Percentiles rank a stretch among this genome's conserved stretches.
Evolutionary conservation across 768 basidiomycete genomes (phyloP).

Genomic region (Tulasnella sp.): DNA sequence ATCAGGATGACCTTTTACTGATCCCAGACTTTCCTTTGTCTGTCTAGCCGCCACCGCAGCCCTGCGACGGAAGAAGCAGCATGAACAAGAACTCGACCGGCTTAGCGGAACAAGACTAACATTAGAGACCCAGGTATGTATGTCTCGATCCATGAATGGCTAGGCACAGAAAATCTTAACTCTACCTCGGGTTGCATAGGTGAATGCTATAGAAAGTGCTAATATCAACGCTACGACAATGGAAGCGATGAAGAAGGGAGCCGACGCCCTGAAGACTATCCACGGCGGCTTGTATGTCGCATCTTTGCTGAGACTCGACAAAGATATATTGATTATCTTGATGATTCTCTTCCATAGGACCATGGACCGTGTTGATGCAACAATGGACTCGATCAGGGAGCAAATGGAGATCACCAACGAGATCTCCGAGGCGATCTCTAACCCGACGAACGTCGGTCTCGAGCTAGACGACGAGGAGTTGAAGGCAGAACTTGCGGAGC

Average conservation of each 20-base stretch:
- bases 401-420: conserved; percentile 90
- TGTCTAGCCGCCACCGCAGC: conserved; percentile 72
- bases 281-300: conserved; percentile 75
- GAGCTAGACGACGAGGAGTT: conserved; percentile 71
- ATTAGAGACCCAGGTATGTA: conserved; percentile 71
- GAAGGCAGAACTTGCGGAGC: conserved; percentile 63
- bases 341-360: conserved; percentile 37
- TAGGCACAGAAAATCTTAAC: neutral
- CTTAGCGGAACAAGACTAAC: conserved; percentile 78
- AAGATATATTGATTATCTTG: neutral
- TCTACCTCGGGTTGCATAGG: conserved; percentile 27
- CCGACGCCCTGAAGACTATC: conserved; percentile 78
- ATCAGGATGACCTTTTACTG: neutral
- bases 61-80: conserved; percentile 84
- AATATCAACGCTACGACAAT: conserved; percentile 98
- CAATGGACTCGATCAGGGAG: conserved; percentile 78
- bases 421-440: conserved; percentile 79
- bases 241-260: conserved; percentile 92
- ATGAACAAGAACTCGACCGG: conserved; percentile 76
- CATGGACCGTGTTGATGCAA: conserved; percentile 78
- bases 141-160: neutral
- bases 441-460: conserved; percentile 44
- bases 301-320: neutral
- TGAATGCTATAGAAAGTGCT: conserved; percentile 93
- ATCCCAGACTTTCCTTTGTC: neutral